Base-by-base conservation (phyloP, 176 grass and related monocot genomes). In the Olyra latifolia region DNA sequence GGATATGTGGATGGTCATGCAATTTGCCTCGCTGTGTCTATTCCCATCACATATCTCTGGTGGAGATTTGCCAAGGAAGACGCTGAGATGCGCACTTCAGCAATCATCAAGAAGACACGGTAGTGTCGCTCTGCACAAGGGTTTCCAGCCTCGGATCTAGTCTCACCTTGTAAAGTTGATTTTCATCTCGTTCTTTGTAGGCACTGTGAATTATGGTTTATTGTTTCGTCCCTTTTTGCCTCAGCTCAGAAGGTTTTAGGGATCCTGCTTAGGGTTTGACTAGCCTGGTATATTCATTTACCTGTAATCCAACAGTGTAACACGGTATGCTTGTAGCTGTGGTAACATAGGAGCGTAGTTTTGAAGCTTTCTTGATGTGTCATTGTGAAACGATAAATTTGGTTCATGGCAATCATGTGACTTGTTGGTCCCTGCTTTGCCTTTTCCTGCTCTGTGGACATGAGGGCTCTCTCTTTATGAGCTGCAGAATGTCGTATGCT, bases 41-140 rank as follows among this genome's bases (percentile, higher is more conserved):
- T 84, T 60, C 90, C 87, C 42, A 75, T 93, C n/a, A 78, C 75
- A 27, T 93, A 77, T 84, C 83, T 93, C 29, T 89, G 87, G 90
- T 93, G 90, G 90, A 89, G 69, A 41, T 89, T 93, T 61, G 83
- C 82, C 11, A 84, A 86, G 25, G 75, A 93, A 72, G 90, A 93
- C 44, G 90, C 87, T 0, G 87, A 89, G 80, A 58, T 84, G 39
- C 61, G 76, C 47, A 87, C 87, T 53, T 45, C 55, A 53, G 61
- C 68, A 12, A 66, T 89, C 79, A 84, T 39, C 4, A 93, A 93
- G 83, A 93, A 93, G 80, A 87, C 29, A 10, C 87, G 83, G 67
- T 93, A 89, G 72, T 70, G 43, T 20, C 32, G 40, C 62, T 78
- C 57, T 19, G 71, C 71, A 41, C 30, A 40, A 43, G 72, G 35